Conservation (phyloP, 306 rosid species). For the Quercus dentata region DNA sequence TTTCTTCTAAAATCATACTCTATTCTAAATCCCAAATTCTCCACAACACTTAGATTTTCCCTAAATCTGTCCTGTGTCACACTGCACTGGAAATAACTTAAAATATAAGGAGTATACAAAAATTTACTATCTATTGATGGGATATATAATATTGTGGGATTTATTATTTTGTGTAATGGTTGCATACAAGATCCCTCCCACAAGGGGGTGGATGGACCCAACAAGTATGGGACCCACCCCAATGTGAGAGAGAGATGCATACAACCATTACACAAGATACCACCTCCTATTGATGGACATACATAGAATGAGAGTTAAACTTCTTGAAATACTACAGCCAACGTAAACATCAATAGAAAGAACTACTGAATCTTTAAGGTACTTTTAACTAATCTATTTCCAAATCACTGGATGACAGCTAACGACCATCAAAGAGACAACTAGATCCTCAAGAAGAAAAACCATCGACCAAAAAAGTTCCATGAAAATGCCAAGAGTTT, state of each 20-base stretch:
- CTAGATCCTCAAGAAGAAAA: conserved; percentile 11
- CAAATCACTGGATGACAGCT: background rate
- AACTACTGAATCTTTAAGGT: too few species aligned
- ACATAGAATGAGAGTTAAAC: background rate
- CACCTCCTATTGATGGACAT: background rate
- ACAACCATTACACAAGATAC: too few species aligned
- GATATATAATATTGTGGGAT: too few species aligned
- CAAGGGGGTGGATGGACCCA: too few species aligned
- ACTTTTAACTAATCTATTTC: too few species aligned
- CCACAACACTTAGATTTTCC: too few species aligned
- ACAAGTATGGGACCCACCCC: too few species aligned
- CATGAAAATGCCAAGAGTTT: conserved; percentile 30
- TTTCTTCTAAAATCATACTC: too few species aligned
- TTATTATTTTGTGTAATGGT: too few species aligned
- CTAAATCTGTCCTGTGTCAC: background rate
- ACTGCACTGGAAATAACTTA: background rate
- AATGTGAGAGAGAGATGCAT: too few species aligned
- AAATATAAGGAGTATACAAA: background rate
- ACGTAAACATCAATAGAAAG: background rate
- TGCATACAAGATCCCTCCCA: too few species aligned
- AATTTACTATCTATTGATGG: background rate
- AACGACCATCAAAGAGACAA: background rate
- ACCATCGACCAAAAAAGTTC: conserved; percentile 12
- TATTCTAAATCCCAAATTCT: too few species aligned
- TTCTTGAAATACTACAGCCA: background rate